A percentile compares a stretch with the other conserved stretches of the same genome.
phyloP scores from a whole-genome alignment of 2,329 filamentous ascomycete species.

The Domatiomyces globalis region DNA sequence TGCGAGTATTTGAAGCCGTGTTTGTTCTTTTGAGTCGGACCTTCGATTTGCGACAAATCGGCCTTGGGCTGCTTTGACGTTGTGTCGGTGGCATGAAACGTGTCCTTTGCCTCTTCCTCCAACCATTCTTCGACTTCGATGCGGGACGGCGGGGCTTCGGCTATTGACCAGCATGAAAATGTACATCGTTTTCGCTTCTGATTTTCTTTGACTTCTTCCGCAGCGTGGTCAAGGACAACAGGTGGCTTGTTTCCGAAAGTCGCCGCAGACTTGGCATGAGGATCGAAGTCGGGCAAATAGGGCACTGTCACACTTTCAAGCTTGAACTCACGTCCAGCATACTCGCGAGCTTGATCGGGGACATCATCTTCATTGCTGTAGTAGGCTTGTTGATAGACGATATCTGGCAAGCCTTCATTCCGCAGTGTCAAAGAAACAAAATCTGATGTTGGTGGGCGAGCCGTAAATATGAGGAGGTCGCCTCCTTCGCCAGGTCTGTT shows the following conservation, averaged over 20 bases:
- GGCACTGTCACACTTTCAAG: slow-evolving; percentile 61
- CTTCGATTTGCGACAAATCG: slow-evolving; percentile 68
- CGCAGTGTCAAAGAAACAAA: slow-evolving; percentile 42
- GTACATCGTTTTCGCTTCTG: slow-evolving; percentile 44
- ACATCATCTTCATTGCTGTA: slow-evolving; percentile 78
- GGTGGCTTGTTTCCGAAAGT: slow-evolving; percentile 41
- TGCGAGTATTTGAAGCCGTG: slow-evolving; percentile 79
- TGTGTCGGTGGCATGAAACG: slow-evolving; percentile 3
- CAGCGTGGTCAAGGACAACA: slow-evolving; percentile 35
- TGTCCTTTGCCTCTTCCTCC: slow-evolving; percentile 22
- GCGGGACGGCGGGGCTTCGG: slow-evolving; percentile 53
- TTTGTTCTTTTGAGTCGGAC: slow-evolving; percentile 66
- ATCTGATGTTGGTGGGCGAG: slow-evolving; percentile 16
- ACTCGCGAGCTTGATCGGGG: slow-evolving; percentile 61
- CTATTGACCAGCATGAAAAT: slow-evolving; percentile 63
- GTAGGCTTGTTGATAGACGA: slow-evolving; percentile 72
- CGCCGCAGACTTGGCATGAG: slow-evolving; percentile 42
- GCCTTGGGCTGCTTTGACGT: slow-evolving; percentile 1
- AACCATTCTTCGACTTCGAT: slow-evolving; percentile 59
- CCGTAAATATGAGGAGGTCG: slow-evolving; percentile 17
- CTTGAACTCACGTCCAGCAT: slow-evolving; percentile 74
- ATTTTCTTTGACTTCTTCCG: slow-evolving; percentile 38
- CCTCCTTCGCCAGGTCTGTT: background rate
- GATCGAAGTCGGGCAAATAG: slow-evolving; percentile 66
- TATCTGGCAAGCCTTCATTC: slow-evolving; percentile 45